phyloP scores from a whole-genome alignment of 1,139 yeast species.

The Nematodospora anomalae region DNA sequence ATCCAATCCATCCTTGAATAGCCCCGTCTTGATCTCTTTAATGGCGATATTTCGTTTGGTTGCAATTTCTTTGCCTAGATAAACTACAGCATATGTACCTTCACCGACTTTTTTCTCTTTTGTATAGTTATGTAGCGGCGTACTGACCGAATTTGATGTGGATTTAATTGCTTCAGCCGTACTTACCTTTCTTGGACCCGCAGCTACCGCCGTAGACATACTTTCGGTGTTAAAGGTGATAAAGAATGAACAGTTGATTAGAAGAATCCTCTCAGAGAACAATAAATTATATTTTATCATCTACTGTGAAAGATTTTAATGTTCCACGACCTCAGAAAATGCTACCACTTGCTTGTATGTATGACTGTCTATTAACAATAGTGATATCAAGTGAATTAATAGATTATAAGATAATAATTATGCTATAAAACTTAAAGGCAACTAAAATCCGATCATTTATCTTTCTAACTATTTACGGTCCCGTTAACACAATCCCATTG shows the following conservation, averaged over 20 bases:
- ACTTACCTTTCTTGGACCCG: background rate
- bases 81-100: constrained; percentile 98
- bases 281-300: too few species aligned
- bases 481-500: constrained; percentile 69
- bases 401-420: too few species aligned
- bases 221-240: too few species aligned
- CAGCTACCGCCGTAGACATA: background rate
- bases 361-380: background rate
- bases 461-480: background rate
- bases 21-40: constrained; percentile 92
- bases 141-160: background rate
- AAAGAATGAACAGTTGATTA: too few species aligned
- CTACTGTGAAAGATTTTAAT: too few species aligned
- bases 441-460: too few species aligned
- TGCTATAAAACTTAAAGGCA: background rate
- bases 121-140: constrained; percentile 27
- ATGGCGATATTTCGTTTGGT: constrained; percentile 75
- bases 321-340: background rate
- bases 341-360: background rate
- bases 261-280: too few species aligned
- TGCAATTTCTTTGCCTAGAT: constrained; percentile 66
- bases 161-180: background rate
- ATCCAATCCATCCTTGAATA: constrained; percentile 93
- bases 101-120: constrained; percentile 91
- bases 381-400: too few species aligned